These are phyloP conservation scores for Tubosaeta brunneosetosa DNA, from an alignment of 768 basidiomycete genomes.

Conservation along the genomic window DNA sequence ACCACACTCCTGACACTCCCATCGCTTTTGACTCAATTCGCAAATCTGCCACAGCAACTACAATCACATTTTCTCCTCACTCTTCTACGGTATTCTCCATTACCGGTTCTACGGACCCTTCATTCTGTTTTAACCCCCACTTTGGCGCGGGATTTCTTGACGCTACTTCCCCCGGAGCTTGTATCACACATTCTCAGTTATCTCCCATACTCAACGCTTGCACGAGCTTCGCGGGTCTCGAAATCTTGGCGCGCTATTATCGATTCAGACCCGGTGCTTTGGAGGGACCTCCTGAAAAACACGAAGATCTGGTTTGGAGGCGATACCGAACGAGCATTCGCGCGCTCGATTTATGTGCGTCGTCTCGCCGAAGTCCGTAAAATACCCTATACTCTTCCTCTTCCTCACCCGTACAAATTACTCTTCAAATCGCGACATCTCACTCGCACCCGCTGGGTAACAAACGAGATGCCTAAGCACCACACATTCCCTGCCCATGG, in stretches of 20 bases:
- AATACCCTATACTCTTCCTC: constrained; percentile 50
- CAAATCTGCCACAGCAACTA: constrained; percentile 67
- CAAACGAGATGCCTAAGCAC: constrained; percentile 66
- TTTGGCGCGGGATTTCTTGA: constrained; percentile 91
- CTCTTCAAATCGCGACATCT: constrained; percentile 89
- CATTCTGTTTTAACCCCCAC: constrained; percentile 87
- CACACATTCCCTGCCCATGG: constrained; percentile 86
- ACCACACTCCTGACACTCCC: constrained; percentile 86
- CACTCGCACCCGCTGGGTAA: constrained; percentile 76
- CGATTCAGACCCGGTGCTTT: constrained; percentile 84
- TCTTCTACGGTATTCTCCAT: constrained; percentile 84
- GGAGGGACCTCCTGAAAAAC: constrained; percentile 79
- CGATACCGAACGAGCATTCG: constrained; percentile 77
- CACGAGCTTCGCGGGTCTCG: constrained; percentile 84
- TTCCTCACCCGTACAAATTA: constrained; percentile 85
- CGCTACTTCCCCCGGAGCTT: constrained; percentile 87
- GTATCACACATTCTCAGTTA: constrained; percentile 84
- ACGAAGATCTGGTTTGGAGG: constrained; percentile 90
- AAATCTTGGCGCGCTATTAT: constrained; percentile 88
- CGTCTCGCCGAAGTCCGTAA: constrained; percentile 41
- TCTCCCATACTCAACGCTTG: constrained; percentile 77
- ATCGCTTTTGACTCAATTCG: constrained; percentile 75
- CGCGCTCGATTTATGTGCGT: constrained; percentile 61
- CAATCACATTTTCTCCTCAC: constrained; percentile 95
- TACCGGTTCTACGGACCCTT: constrained; percentile 85